phyloP scores from a whole-genome alignment of 768 basidiomycete species.

The Vararia minispora region DNA sequence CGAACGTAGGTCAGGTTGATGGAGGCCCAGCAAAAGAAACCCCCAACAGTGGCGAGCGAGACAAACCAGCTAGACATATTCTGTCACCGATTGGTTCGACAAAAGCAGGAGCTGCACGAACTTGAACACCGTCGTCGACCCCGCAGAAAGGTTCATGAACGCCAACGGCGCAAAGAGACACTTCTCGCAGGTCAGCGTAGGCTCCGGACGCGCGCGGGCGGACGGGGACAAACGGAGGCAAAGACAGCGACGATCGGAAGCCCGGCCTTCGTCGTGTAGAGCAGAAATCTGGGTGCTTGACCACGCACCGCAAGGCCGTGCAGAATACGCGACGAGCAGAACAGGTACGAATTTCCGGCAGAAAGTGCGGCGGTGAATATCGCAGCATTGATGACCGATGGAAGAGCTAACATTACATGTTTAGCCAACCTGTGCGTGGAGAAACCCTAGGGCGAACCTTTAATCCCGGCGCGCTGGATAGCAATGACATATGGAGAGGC shows the following conservation, averaged over 20 bases:
- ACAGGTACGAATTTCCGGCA: constrained; percentile 28
- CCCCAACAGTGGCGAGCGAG: constrained; percentile 22
- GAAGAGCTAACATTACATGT: too few relatives aligned
- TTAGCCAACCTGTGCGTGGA: too few relatives aligned
- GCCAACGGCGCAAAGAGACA: constrained; percentile 13
- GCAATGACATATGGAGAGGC: constrained; percentile 33
- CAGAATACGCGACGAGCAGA: constrained; percentile 25
- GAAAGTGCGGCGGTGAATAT: constrained; percentile 35
- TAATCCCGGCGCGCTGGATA: constrained; percentile 30
- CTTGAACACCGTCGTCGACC: constrained; percentile 18
- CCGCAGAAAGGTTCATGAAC: constrained; percentile 25
- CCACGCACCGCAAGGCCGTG: constrained; percentile 29
- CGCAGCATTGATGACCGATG: constrained; percentile 23
- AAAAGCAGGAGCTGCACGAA: too few relatives aligned
- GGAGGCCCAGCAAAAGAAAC: constrained; percentile 29
- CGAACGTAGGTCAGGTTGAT: constrained; percentile 32
- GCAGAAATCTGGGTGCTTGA: constrained; percentile 30
- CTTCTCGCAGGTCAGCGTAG: constrained; percentile 2
- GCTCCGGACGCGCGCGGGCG: not conserved
- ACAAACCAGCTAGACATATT: constrained; percentile 27
- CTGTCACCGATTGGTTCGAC: too few relatives aligned
- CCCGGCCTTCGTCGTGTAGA: constrained; percentile 25
- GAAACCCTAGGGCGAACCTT: constrained; percentile 18
- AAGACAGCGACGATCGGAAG: constrained; percentile 27
- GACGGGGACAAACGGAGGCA: constrained; percentile 15